These are phyloP conservation scores for Austroboletus sp. DNA, from an alignment of 1,284 basidiomycete species.

Conservation along the genomic window DNA sequence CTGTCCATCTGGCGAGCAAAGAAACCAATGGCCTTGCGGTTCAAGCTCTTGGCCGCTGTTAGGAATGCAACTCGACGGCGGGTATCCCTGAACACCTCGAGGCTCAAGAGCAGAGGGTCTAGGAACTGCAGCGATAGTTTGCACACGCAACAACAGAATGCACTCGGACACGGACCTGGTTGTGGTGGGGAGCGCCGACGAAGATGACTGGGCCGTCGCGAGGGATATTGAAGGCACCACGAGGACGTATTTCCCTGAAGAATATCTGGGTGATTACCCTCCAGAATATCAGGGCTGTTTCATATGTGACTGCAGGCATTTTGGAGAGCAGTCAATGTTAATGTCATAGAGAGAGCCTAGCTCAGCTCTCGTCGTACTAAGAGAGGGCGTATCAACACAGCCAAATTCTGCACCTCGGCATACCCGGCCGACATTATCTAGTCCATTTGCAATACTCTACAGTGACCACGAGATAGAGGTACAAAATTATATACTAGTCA, in stretches of 20 bases:
- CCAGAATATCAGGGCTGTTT: conserved; percentile 71
- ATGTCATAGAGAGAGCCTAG: conserved; percentile 23
- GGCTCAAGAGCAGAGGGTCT: conserved; percentile 84
- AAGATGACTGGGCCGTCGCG: conserved; percentile 90
- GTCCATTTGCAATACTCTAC: conserved; percentile 26
- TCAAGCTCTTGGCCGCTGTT: conserved; percentile 89
- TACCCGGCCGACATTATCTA: conserved; percentile 14
- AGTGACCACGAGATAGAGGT: conserved; percentile 17
- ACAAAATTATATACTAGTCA: conserved; percentile 21
- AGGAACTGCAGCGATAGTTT: conserved; percentile 63
- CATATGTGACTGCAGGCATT: conserved; percentile 42
- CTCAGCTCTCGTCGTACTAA: too few species aligned
- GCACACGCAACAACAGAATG: conserved; percentile 1
- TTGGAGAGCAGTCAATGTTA: conserved; percentile 12
- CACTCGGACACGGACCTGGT: conserved; percentile 58
- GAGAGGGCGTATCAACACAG: conserved; percentile 25
- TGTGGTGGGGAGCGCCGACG: conserved; percentile 93
- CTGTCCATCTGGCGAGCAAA: conserved; percentile 84
- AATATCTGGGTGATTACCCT: conserved; percentile 87
- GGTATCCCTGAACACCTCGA: conserved; percentile 84
- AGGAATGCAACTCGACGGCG: conserved; percentile 83
- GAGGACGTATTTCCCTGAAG: conserved; percentile 92
- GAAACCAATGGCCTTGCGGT: conserved; percentile 74
- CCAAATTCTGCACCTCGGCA: conserved; percentile 19
- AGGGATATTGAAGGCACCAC: conserved; percentile 94